Percentiles rank a stretch among this genome's conserved stretches.
Evolutionary conservation across 306 rosid genomes (phyloP).

Genomic region (Prunus mume): DNA sequence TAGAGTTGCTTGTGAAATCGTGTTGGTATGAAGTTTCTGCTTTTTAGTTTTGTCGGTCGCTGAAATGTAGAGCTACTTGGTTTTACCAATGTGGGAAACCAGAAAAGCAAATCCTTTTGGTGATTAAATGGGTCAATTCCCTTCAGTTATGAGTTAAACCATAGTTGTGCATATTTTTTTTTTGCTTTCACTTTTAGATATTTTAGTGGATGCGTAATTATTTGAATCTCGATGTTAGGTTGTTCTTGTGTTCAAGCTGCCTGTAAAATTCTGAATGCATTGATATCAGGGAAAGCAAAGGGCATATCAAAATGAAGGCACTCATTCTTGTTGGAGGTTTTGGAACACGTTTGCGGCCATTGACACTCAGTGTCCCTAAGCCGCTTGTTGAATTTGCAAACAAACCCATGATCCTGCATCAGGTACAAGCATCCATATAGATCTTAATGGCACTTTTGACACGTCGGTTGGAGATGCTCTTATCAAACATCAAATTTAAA

Average conservation of each 20-base stretch:
- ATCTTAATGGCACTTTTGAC: no score
- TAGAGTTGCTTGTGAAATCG: neutral
- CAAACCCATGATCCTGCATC: slow-evolving; percentile 99
- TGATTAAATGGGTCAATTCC: neutral
- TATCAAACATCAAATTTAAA: no score
- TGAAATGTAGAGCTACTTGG: neutral
- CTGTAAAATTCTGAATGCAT: slow-evolving; percentile 1
- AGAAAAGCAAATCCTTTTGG: neutral
- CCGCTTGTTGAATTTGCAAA: slow-evolving; percentile 99
- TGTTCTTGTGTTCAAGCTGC: slow-evolving; percentile 21
- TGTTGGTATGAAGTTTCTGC: neutral
- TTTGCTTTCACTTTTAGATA: slow-evolving; percentile 11
- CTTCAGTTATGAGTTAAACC: neutral
- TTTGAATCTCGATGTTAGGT: neutral
- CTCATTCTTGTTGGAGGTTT: slow-evolving; percentile 97
- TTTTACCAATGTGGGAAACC: neutral
- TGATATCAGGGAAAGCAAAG: slow-evolving; percentile 45
- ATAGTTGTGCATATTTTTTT: slow-evolving; percentile 16
- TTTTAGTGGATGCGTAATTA: slow-evolving; percentile 5
- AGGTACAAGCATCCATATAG: slow-evolving; percentile 44
- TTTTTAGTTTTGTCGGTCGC: neutral
- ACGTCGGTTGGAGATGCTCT: no score
- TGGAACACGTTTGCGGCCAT: slow-evolving; percentile 98
- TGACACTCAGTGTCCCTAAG: slow-evolving; percentile 97
- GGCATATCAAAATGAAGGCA: slow-evolving; percentile 77